These are phyloP conservation scores for Mimosa pudica DNA, from an alignment of 306 rosid genomes.

Conservation along the genomic window DNA sequence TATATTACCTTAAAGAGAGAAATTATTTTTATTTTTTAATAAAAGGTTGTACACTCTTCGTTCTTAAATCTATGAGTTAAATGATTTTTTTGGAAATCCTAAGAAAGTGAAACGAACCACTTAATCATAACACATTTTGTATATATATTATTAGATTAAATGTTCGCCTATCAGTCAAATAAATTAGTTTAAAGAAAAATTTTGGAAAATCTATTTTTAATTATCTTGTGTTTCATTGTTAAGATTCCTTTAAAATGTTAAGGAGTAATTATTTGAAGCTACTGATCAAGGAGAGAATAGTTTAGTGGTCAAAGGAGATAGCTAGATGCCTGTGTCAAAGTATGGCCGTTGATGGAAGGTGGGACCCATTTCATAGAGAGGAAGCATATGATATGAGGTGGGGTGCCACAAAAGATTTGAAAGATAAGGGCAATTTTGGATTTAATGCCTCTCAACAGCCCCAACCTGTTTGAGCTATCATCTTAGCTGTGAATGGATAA, in stretches of 20 bases:
- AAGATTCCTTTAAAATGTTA: too few species aligned
- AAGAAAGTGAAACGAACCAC: too few species aligned
- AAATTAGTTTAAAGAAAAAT: too few species aligned
- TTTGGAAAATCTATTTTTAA: too few species aligned
- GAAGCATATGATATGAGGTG: conserved; percentile 44
- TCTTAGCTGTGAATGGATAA: conserved; percentile 55
- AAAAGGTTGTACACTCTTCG: too few species aligned
- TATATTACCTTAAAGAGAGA: conserved; percentile 2
- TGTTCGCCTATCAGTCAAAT: too few species aligned
- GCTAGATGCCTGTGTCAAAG: conserved; percentile 48
- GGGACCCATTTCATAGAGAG: conserved; percentile 48
- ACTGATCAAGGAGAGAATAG: background rate
- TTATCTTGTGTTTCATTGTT: too few species aligned
- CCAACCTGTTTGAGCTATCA: conserved; percentile 34
- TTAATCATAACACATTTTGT: too few species aligned
- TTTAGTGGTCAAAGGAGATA: conserved; percentile 44
- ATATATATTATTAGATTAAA: too few species aligned
- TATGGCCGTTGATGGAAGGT: conserved; percentile 37
- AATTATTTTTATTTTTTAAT: too few species aligned
- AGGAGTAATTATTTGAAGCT: conserved; percentile 24
- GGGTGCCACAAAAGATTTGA: conserved; percentile 54
- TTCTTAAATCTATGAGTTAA: too few species aligned
- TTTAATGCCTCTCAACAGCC: conserved; percentile 45
- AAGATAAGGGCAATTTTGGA: conserved; percentile 54
- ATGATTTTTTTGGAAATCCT: too few species aligned